phyloP scores from a whole-genome alignment of 164 flowering plant species.

The Amborella trichopoda region DNA sequence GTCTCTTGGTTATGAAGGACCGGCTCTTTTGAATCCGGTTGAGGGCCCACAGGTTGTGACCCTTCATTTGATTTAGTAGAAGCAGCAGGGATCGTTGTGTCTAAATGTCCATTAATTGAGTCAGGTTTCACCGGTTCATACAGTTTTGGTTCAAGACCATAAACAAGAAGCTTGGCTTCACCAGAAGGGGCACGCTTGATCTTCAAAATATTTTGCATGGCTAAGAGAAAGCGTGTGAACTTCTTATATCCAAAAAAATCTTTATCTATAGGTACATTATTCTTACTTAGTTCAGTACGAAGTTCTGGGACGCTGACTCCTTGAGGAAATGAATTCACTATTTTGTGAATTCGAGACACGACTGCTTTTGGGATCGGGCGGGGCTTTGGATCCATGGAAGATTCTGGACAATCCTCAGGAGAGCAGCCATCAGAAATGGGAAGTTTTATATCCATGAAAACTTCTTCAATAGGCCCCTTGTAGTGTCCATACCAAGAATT shows the following conservation, averaged over 20 bases:
- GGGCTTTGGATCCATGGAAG: constrained; percentile 18
- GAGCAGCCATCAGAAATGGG: constrained; percentile 5
- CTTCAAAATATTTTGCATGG: constrained; percentile 46
- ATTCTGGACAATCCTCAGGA: constrained; percentile 19
- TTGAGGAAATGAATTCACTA: constrained; percentile 38
- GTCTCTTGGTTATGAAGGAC: background rate
- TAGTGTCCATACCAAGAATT: constrained; percentile 84
- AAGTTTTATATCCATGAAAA: constrained; percentile 24
- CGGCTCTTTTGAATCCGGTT: constrained; percentile 6
- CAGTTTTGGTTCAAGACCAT: constrained; percentile 13
- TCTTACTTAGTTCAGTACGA: constrained; percentile 30
- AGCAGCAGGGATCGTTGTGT: constrained; percentile 4
- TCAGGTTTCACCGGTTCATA: constrained; percentile 14
- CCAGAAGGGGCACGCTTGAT: constrained; percentile 11
- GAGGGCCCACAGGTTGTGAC: constrained; percentile 4
- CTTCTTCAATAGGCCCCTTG: constrained; percentile 46
- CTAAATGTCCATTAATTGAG: constrained; percentile 1
- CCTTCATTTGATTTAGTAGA: constrained; percentile 9
- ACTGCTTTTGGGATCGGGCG: constrained; percentile 44
- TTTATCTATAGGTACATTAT: constrained; percentile 28
- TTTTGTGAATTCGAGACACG: constrained; percentile 27
- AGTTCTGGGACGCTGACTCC: constrained; percentile 49
- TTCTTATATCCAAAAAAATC: constrained; percentile 63
- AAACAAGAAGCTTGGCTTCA: constrained; percentile 34
- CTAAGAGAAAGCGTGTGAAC: constrained; percentile 47